Conservation (phyloP, 768 basidiomycete genomes). For the Mycena sanguinolenta region DNA sequence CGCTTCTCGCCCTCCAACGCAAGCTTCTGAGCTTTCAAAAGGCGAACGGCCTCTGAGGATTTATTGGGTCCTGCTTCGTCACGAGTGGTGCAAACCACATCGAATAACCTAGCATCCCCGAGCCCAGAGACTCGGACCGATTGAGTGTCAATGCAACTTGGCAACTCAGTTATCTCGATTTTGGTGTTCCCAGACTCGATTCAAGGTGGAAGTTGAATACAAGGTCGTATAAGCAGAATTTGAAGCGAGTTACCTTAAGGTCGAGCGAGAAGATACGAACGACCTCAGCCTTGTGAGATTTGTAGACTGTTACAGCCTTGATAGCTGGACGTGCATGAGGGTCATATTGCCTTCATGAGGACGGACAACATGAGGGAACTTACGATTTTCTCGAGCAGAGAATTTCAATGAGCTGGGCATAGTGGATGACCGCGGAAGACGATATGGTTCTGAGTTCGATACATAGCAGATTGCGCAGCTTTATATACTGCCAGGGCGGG, state of each 20-base stretch:
- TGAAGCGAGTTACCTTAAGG: slow-evolving; percentile 57
- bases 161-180: slow-evolving; percentile 62
- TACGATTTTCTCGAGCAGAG: slow-evolving; percentile 30
- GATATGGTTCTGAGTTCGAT: background rate
- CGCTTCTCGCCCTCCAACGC: slow-evolving; percentile 53
- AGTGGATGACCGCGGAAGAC: background rate
- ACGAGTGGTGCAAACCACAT: slow-evolving; percentile 63
- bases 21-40: slow-evolving; percentile 51
- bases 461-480: background rate
- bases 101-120: slow-evolving; percentile 62
- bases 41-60: slow-evolving; percentile 51
- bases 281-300: slow-evolving; percentile 68
- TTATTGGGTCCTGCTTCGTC: slow-evolving; percentile 40
- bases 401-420: slow-evolving; percentile 30
- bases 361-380: background rate
- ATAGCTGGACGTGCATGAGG: slow-evolving; percentile 45
- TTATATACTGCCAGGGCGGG: background rate
- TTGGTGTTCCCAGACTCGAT: slow-evolving; percentile 67
- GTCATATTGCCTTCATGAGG: background rate
- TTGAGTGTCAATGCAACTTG: slow-evolving; percentile 63
- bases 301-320: slow-evolving; percentile 70
- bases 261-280: slow-evolving; percentile 63
- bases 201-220: slow-evolving; percentile 17
- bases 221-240: background rate
- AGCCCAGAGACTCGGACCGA: slow-evolving; percentile 68